These are phyloP conservation scores for Trichoderma cornu-damae DNA, from an alignment of 2,329 filamentous ascomycete genomes.

Conservation along the genomic window DNA sequence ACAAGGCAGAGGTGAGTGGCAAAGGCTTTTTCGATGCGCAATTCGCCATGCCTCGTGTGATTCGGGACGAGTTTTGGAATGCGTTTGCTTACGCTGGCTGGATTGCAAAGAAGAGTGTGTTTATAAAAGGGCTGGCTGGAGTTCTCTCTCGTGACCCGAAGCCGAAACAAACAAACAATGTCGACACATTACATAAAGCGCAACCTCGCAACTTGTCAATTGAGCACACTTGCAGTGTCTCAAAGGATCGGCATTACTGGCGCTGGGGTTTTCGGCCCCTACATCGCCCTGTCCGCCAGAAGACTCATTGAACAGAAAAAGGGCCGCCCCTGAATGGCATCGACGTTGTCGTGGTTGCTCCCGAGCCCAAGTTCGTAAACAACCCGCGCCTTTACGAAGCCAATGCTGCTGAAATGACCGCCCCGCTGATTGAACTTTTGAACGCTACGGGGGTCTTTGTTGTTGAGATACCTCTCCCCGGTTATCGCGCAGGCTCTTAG, in stretches of 20 bases:
- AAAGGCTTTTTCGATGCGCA: slow-evolving; percentile 1
- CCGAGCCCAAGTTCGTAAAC: slow-evolving; percentile 30
- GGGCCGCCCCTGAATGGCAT: slow-evolving; percentile 19
- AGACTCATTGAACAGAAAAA: slow-evolving; percentile 28
- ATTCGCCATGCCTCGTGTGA: background rate
- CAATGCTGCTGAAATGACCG: slow-evolving; percentile 26
- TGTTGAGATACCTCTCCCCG: slow-evolving; percentile 25
- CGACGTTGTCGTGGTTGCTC: slow-evolving; percentile 32
- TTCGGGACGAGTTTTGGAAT: background rate
- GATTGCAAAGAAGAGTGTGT: background rate
- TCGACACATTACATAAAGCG: background rate
- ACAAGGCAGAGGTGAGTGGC: background rate
- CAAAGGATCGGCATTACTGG: slow-evolving; percentile 24
- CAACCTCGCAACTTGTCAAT: background rate
- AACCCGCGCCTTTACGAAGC: slow-evolving; percentile 35
- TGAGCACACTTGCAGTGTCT: background rate
- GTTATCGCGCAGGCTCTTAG: slow-evolving; percentile 29
- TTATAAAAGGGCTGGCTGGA: background rate
- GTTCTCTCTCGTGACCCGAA: background rate
- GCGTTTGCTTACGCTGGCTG: background rate
- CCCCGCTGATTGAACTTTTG: slow-evolving; percentile 26
- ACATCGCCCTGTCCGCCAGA: slow-evolving; percentile 35
- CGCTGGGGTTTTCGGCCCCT: slow-evolving; percentile 35
- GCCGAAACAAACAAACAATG: background rate
- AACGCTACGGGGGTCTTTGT: slow-evolving; percentile 26